A percentile compares a stretch with the other conserved stretches of the same genome.
Evolutionary conservation across 768 basidiomycete genomes (phyloP).

Genomic region (Tulasnella calospora): DNA sequence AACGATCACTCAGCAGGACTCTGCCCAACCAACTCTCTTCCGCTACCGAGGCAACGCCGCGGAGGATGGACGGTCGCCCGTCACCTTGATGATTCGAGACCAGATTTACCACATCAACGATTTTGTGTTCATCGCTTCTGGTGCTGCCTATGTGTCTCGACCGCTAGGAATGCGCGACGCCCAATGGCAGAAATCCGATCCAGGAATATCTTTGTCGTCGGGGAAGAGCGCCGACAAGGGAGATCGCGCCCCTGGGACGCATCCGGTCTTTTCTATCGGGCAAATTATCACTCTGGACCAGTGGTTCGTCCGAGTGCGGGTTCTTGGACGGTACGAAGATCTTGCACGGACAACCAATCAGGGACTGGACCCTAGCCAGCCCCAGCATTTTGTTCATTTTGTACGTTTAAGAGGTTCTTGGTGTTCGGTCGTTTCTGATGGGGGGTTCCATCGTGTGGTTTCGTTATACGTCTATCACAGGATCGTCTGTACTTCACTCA

Average conservation of each 20-base stretch:
- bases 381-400: not conserved
- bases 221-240: not conserved
- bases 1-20: not conserved
- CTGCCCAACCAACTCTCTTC: not conserved
- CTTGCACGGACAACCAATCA: constrained; percentile 10
- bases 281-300: constrained; percentile 16
- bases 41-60: not conserved
- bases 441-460: not conserved
- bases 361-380: not conserved
- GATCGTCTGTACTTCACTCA: constrained; percentile 17
- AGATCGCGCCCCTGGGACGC: not conserved
- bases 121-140: constrained; percentile 1
- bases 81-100: not conserved
- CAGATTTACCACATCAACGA: constrained; percentile 10
- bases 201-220: not conserved
- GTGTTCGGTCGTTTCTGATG: not conserved
- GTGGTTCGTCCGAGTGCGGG: not conserved
- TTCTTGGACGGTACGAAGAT: constrained; percentile 18
- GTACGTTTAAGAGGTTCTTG: not conserved
- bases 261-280: constrained; percentile 6
- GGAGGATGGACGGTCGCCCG: not conserved
- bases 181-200: not conserved
- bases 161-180: not conserved
- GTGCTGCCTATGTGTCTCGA: not conserved
- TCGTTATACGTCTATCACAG: not conserved